These are phyloP conservation scores for Trametes polyzona DNA, from an alignment of 1,284 basidiomycete species.

Conservation along the genomic window DNA sequence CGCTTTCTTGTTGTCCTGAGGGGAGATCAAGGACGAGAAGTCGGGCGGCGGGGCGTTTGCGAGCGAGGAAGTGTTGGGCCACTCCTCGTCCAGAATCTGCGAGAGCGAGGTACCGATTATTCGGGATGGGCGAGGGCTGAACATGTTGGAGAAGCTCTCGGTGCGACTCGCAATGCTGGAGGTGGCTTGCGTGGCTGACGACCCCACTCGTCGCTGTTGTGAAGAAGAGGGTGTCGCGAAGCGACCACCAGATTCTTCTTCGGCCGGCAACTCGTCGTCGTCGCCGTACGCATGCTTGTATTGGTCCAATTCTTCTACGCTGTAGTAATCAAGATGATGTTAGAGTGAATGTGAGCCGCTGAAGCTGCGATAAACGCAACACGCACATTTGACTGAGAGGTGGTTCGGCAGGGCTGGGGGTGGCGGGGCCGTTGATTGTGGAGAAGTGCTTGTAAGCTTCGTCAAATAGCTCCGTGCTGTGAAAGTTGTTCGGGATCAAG, in stretches of 20 bases:
- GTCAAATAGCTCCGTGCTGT: not conserved
- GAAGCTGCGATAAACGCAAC: too few relatives aligned
- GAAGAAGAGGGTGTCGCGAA: too few relatives aligned
- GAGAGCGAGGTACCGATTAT: too few relatives aligned
- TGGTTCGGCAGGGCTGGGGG: not conserved
- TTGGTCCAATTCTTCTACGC: not conserved
- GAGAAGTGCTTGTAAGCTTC: not conserved
- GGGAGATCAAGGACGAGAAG: not conserved
- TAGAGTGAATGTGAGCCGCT: too few relatives aligned
- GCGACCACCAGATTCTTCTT: not conserved
- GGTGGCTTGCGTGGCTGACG: too few relatives aligned
- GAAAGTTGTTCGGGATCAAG: not conserved
- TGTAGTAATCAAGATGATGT: not conserved
- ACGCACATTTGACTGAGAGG: not conserved
- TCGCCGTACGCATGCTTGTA: not conserved
- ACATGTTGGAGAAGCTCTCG: not conserved
- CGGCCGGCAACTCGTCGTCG: not conserved
- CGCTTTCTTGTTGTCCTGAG: too few relatives aligned
- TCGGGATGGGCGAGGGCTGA: not conserved
- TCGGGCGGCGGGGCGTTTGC: not conserved
- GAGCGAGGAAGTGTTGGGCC: not conserved
- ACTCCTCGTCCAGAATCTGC: not conserved
- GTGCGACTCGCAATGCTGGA: too few relatives aligned
- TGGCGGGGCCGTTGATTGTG: not conserved
- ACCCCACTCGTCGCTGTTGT: too few relatives aligned